These are phyloP conservation scores for Penicillium antarcticum DNA, from an alignment of 495 filamentous ascomycete species.

Conservation along the genomic window DNA sequence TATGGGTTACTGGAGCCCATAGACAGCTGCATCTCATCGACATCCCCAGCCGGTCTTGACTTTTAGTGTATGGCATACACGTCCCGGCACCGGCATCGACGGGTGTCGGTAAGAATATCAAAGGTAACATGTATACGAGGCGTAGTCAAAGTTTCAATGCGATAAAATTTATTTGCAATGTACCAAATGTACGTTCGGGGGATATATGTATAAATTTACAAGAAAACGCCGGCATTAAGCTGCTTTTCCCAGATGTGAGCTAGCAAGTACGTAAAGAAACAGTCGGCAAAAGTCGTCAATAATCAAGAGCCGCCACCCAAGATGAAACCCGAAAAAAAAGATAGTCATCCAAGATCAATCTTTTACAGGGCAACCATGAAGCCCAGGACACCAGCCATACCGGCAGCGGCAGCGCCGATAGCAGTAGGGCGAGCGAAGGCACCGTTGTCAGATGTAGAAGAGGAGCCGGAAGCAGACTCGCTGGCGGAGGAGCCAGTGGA, in stretches of 20 bases:
- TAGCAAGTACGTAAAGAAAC: not conserved
- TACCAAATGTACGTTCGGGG: not conserved
- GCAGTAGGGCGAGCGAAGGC: constrained; percentile 17
- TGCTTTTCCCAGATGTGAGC: not conserved
- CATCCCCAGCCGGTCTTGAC: too few species aligned
- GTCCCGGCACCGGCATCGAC: too few species aligned
- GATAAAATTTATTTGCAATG: not conserved
- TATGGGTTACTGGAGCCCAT: too few species aligned
- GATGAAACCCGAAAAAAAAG: too few species aligned
- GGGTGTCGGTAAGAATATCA: too few species aligned
- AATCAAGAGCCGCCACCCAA: not conserved
- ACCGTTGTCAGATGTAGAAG: constrained; percentile 13
- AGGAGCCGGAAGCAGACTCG: not conserved
- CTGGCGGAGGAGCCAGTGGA: constrained; percentile 5
- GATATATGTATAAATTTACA: constrained; percentile 6
- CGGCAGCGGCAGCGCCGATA: constrained; percentile 21
- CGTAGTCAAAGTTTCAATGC: not conserved
- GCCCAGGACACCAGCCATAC: constrained; percentile 33
- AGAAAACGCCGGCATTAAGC: constrained; percentile 8
- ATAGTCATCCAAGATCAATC: not conserved
- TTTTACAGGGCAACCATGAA: constrained; percentile 38
- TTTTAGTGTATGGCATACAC: too few species aligned
- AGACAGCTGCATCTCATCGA: too few species aligned
- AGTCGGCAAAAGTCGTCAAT: constrained; percentile 18
- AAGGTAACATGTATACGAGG: not conserved